Evolutionary conservation across 2,329 filamentous ascomycete species (phyloP).

Genomic region (Daldinia sp.): DNA sequence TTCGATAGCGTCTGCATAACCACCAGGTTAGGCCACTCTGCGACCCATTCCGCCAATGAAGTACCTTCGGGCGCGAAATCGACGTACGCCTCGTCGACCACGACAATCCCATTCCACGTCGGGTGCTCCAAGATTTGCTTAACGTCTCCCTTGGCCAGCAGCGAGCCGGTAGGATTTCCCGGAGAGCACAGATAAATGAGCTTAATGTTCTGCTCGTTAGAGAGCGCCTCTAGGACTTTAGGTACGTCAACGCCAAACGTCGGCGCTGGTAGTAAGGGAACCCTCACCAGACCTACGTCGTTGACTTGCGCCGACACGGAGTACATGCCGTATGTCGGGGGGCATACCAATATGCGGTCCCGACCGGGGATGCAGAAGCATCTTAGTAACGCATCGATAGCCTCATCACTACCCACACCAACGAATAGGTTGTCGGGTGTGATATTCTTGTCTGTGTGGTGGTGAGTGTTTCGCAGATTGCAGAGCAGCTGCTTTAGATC

Average conservation of each 20-base stretch:
- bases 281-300: conserved; percentile 83
- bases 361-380: conserved; percentile 89
- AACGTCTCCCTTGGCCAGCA: conserved; percentile 80
- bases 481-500: conserved; percentile 89
- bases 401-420: conserved; percentile 95
- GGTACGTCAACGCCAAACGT: conserved; percentile 77
- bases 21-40: conserved; percentile 92
- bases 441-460: conserved; percentile 77
- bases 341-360: conserved; percentile 93
- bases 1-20: conserved; percentile 99
- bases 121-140: conserved; percentile 79
- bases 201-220: conserved; percentile 73
- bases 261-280: conserved; percentile 79
- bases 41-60: conserved; percentile 89
- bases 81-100: conserved; percentile 94
- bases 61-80: conserved; percentile 85
- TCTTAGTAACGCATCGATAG: conserved; percentile 90
- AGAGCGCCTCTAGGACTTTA: conserved; percentile 72
- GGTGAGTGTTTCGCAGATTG: conserved; percentile 83
- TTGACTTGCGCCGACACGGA: conserved; percentile 93
- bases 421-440: conserved; percentile 88
- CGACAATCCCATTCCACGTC: conserved; percentile 93
- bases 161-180: conserved; percentile 88
- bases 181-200: conserved; percentile 92
- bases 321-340: conserved; percentile 99